Base-by-base conservation (phyloP, 2,329 filamentous ascomycete genomes). In the Trichoderma sp. region DNA sequence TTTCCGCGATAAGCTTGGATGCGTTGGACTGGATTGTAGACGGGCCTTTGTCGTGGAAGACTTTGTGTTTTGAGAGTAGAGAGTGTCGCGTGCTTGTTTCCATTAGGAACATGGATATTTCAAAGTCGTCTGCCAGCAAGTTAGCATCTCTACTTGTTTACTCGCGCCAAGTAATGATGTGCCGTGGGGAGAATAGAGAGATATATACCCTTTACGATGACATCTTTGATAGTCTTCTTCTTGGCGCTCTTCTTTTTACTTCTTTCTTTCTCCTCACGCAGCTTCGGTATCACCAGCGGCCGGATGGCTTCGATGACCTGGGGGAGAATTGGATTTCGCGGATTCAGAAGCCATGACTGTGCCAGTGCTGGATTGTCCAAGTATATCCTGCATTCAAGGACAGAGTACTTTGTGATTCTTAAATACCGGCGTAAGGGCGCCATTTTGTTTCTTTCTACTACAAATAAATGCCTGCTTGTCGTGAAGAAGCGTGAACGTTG, bases 331-430 rank as follows among this genome's bases (percentile, higher is more conserved):
- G 92, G 89, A 74, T 94, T 85, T 72, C 90, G 88, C 43, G 91
- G 86, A 74, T 91, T 91, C 72, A 97, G 86, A 21, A 99, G 87
- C 89, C 96, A 97, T 76, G 90, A 90, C 72, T 93, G 88, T 28
- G 89, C 88, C 70, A 97, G 88, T 14, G 91, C 88, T 0, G 96
- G 96, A 74, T 95, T 94, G 72, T 98, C 95, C 58, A 97, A 89
- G 80, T 98, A 98, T 73, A 99, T 96, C 72, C 94, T 94, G 72
- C 93, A 94, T 85, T 99, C 96, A n/a, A 99, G 86, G 37, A 97
- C 94, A 5, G 95, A 97, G 79, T 93, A 92, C 77, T 95, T 94
- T 67, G 92, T 95, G 74, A 98, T 97, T 64, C 95, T 89, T 67
- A 98, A 85, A 78, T 98, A 97, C 75, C 94, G 89, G 69, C 94